These are phyloP conservation scores for Fusarium verrucosum DNA, from an alignment of 2,329 filamentous ascomycete genomes.

Conservation along the genomic window DNA sequence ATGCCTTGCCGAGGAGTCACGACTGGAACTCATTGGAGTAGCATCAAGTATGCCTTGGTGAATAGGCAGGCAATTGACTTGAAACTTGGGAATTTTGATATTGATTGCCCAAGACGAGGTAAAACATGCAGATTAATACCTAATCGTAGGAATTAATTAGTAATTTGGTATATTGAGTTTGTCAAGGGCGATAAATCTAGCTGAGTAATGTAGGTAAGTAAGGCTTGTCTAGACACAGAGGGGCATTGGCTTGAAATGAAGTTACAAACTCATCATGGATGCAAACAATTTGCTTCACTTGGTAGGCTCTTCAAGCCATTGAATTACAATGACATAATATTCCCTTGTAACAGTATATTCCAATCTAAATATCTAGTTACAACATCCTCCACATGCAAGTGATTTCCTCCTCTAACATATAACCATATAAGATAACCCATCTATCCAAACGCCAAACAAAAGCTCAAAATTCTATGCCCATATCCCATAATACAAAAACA, in stretches of 20 bases:
- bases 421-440: not conserved
- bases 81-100: not conserved
- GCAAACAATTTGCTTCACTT: no score
- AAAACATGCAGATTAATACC: not conserved
- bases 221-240: no score
- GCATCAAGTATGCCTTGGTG: not conserved
- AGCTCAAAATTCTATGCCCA: not conserved
- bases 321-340: not conserved
- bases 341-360: not conserved
- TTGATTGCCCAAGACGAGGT: not conserved
- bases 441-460: slow-evolving; percentile 9
- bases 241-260: not conserved
- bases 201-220: no score
- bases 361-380: not conserved
- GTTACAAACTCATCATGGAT: not conserved
- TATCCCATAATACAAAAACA: not conserved
- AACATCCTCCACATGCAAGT: not conserved
- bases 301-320: no score
- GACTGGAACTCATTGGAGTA: not conserved
- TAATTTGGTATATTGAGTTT: no score
- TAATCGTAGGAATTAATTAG: not conserved
- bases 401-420: not conserved
- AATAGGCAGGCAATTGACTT: not conserved
- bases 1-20: slow-evolving; percentile 18
- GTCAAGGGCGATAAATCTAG: no score